Evolutionary conservation across 495 filamentous ascomycete species (phyloP).

Genomic region (Xylaria longipes): DNA sequence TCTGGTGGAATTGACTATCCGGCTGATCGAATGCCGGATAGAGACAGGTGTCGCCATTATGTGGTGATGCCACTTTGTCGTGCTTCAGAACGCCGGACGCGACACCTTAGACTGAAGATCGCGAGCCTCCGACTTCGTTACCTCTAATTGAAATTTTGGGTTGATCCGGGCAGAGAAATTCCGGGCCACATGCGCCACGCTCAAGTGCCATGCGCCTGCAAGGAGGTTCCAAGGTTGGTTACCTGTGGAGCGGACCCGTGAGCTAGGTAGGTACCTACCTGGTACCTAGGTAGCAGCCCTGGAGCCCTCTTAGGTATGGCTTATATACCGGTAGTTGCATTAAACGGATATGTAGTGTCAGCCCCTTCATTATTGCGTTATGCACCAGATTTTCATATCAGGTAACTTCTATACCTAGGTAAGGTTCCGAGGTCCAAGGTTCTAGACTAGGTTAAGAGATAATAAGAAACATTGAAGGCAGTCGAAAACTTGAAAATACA

Average conservation of each 20-base stretch:
- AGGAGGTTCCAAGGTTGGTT: too few relatives aligned
- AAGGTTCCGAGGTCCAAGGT: too few relatives aligned
- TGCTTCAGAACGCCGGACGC: slow-evolving; percentile 3
- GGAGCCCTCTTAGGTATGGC: too few relatives aligned
- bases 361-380: not conserved
- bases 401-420: not conserved
- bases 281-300: not conserved
- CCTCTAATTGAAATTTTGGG: slow-evolving; percentile 35
- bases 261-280: too few relatives aligned
- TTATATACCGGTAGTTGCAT: not conserved
- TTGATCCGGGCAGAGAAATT: slow-evolving; percentile 36
- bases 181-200: slow-evolving; percentile 25
- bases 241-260: too few relatives aligned
- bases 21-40: slow-evolving; percentile 53
- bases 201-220: not conserved
- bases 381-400: not conserved
- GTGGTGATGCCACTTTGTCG: slow-evolving; percentile 3
- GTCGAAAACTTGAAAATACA: not conserved
- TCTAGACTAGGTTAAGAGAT: too few relatives aligned
- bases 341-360: not conserved
- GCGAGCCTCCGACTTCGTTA: slow-evolving; percentile 16
- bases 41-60: slow-evolving; percentile 51
- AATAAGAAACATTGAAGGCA: too few relatives aligned
- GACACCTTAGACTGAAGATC: slow-evolving; percentile 11
- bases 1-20: slow-evolving; percentile 30